Conservation (phyloP, 2,329 filamentous ascomycete species). For the Calonectria hongkongensis region DNA sequence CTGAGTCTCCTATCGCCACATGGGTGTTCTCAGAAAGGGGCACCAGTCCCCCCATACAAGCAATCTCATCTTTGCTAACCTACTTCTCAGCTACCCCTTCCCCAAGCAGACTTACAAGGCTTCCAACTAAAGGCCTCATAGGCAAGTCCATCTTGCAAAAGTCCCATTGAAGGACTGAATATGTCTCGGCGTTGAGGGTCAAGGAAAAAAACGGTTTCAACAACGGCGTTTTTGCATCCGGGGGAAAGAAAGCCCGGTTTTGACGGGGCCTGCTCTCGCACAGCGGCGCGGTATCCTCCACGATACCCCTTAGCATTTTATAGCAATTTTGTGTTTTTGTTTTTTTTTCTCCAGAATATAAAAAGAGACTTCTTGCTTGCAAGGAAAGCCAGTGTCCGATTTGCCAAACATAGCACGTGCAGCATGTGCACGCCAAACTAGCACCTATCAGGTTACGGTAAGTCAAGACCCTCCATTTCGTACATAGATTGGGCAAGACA, state of each 20-base stretch:
- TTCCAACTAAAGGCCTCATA: constrained; percentile 58
- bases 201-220: constrained; percentile 72
- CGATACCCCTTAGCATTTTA: constrained; percentile 60
- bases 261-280: constrained; percentile 57
- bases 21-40: constrained; percentile 36
- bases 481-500: constrained; percentile 37
- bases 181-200: constrained; percentile 65
- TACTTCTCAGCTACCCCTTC: constrained; percentile 80
- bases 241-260: constrained; percentile 54
- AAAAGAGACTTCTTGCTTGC: constrained; percentile 52
- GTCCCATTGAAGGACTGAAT: constrained; percentile 51
- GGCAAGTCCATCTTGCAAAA: constrained; percentile 53
- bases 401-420: constrained; percentile 39
- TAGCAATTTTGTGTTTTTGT: constrained; percentile 53
- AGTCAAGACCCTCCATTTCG: constrained; percentile 40
- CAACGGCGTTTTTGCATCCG: constrained; percentile 69
- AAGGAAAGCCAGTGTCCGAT: constrained; percentile 45
- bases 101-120: constrained; percentile 85
- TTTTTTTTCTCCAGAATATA: constrained; percentile 52
- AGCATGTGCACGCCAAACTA: constrained; percentile 4
- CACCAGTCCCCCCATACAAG: constrained; percentile 42
- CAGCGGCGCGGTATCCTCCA: constrained; percentile 65
- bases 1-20: constrained; percentile 45
- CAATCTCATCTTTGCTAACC: constrained; percentile 46
- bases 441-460: constrained; percentile 22